A percentile compares a stretch with the other conserved stretches of the same genome.
These are phyloP conservation scores for Xylaria nigripes DNA, from an alignment of 495 filamentous ascomycete species.

Conservation along the genomic window DNA sequence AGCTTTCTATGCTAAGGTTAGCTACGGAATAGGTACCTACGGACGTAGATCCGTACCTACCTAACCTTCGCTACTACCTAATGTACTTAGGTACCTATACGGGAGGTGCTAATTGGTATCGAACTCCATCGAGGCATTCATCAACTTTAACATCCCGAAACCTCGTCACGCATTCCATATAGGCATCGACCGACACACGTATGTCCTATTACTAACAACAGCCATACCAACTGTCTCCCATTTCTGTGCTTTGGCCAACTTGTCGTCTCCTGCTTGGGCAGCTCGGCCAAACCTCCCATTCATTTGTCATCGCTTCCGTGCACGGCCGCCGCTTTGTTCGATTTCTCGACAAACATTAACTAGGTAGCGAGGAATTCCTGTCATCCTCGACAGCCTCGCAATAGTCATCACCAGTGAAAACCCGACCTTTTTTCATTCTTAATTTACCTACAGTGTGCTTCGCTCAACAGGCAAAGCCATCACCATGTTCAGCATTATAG, in stretches of 20 bases:
- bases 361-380: not conserved
- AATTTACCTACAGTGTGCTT: not conserved
- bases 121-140: not conserved
- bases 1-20: too few species aligned
- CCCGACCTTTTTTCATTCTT: not conserved
- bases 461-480: not conserved
- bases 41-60: too few species aligned
- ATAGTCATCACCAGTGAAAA: not conserved
- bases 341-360: not conserved
- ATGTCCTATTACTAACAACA: not conserved
- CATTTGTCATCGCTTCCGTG: not conserved
- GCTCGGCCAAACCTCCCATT: not conserved
- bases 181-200: not conserved
- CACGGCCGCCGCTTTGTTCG: not conserved
- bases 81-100: too few species aligned
- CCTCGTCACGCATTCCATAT: not conserved
- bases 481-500: constrained; percentile 12
- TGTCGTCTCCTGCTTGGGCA: not conserved
- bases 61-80: too few species aligned
- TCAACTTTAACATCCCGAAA: not conserved
- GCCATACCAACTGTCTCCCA: too few species aligned
- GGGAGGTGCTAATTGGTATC: too few species aligned
- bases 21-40: too few species aligned
- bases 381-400: not conserved
- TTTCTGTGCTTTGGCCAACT: not conserved